Percentiles rank a stretch among this genome's conserved stretches.
Conservation (phyloP, 2,329 filamentous ascomycete genomes). For the Calonectria pteridis region DNA sequence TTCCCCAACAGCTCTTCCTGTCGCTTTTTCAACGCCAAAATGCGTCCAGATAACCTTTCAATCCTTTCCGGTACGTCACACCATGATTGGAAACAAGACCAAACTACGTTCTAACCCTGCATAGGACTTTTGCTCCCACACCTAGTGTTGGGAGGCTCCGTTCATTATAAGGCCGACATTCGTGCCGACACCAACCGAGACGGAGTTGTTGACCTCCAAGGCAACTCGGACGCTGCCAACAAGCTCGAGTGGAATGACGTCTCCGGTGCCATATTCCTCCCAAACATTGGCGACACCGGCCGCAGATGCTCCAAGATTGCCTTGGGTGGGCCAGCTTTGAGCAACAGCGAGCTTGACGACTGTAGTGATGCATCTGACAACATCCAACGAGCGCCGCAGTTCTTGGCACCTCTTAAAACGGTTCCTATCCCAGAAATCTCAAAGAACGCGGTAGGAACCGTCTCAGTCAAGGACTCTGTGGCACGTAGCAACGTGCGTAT, state of each 20-base stretch:
- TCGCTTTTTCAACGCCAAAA: neutral
- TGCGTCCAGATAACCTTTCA: neutral
- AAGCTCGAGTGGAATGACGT: slow-evolving; percentile 43
- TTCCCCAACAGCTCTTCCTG: neutral
- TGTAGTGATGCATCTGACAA: slow-evolving; percentile 53
- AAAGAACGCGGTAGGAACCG: slow-evolving; percentile 28
- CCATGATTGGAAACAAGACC: accelerated
- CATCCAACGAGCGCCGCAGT: slow-evolving; percentile 45
- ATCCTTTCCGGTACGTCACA: neutral
- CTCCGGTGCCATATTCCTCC: slow-evolving; percentile 51
- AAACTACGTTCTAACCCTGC: neutral
- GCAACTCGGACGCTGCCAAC: slow-evolving; percentile 30
- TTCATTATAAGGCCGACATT: slow-evolving; percentile 27
- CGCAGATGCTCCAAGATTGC: slow-evolving; percentile 44
- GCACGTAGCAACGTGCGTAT: slow-evolving; percentile 43
- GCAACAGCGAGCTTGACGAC: slow-evolving; percentile 41
- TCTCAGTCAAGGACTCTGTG: slow-evolving; percentile 25
- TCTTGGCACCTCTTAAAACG: slow-evolving; percentile 48
- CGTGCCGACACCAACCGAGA: slow-evolving; percentile 55
- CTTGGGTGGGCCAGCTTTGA: slow-evolving; percentile 3
- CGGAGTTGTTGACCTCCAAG: slow-evolving; percentile 43
- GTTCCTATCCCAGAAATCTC: slow-evolving; percentile 39
- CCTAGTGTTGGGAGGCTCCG: neutral
- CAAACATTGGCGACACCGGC: slow-evolving; percentile 52
- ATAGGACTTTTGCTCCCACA: neutral